Conservation (phyloP, 345 rosid genomes). For the Boechera retrofracta region DNA sequence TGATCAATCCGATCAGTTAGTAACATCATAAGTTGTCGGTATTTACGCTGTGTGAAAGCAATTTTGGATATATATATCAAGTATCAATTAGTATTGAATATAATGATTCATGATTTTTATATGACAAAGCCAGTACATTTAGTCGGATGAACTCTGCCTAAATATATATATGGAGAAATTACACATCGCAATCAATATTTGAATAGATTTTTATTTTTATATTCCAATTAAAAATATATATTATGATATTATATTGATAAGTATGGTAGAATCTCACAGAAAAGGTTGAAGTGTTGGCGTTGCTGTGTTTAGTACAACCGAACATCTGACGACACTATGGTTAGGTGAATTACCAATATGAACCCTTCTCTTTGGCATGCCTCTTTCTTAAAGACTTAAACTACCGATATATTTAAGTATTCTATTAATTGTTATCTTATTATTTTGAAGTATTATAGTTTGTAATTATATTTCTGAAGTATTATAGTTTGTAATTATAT, state of each 20-base stretch:
- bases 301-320: constrained; percentile 34
- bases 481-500: background rate
- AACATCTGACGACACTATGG: constrained; percentile 36
- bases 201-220: background rate
- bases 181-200: background rate
- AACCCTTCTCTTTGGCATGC: constrained; percentile 19
- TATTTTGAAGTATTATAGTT: background rate
- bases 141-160: background rate
- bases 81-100: too few relatives aligned
- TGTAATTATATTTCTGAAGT: background rate
- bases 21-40: too few relatives aligned
- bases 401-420: background rate
- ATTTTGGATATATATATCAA: too few relatives aligned
- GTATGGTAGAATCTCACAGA: constrained; percentile 16
- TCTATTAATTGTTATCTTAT: too few relatives aligned
- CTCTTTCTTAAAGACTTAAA: background rate
- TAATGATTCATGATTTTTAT: too few relatives aligned
- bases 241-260: background rate
- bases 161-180: background rate
- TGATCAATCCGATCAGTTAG: too few relatives aligned
- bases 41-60: too few relatives aligned
- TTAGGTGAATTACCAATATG: constrained; percentile 39
- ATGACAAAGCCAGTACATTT: background rate
- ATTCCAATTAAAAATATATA: too few relatives aligned
- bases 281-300: constrained; percentile 15